Evolutionary conservation across 768 basidiomycete species (phyloP).

Genomic region (Collybia nuda): DNA sequence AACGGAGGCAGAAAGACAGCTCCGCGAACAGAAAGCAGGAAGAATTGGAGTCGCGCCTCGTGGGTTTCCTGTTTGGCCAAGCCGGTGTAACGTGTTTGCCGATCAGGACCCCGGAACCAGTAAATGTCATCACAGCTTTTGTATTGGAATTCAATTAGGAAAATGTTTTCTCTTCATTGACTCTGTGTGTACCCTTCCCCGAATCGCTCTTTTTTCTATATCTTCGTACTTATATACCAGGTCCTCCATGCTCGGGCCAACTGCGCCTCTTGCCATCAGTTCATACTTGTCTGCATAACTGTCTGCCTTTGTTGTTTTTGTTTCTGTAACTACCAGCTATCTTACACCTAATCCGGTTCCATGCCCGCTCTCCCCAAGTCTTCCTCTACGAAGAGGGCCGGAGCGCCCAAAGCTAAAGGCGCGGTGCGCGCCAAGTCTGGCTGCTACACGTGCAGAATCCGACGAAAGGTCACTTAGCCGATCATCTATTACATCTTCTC

Average conservation of each 20-base stretch:
- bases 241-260: slow-evolving; percentile 24
- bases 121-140: slow-evolving; percentile 10
- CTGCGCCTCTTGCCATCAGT: slow-evolving; percentile 15
- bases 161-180: slow-evolving; percentile 8
- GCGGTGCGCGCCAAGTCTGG: slow-evolving; percentile 85
- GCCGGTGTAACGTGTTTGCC: slow-evolving; percentile 10
- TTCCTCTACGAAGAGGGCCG: slow-evolving; percentile 41
- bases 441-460: slow-evolving; percentile 86
- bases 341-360: slow-evolving; percentile 5
- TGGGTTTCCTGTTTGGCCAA: slow-evolving; percentile 3
- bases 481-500: slow-evolving; percentile 13
- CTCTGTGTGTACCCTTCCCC: slow-evolving; percentile 11
- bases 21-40: neutral
- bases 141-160: slow-evolving; percentile 3
- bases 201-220: slow-evolving; percentile 21
- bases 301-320: slow-evolving; percentile 6
- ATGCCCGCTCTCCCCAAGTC: slow-evolving; percentile 45
- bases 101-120: slow-evolving; percentile 18
- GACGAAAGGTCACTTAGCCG: slow-evolving; percentile 63
- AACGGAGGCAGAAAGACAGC: slow-evolving; percentile 2
- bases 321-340: slow-evolving; percentile 12
- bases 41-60: neutral
- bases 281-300: slow-evolving; percentile 13
- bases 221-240: slow-evolving; percentile 30
- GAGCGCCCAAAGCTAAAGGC: slow-evolving; percentile 74